These are phyloP conservation scores for Neurospora tetraspora DNA, from an alignment of 495 filamentous ascomycete species.

Conservation along the genomic window DNA sequence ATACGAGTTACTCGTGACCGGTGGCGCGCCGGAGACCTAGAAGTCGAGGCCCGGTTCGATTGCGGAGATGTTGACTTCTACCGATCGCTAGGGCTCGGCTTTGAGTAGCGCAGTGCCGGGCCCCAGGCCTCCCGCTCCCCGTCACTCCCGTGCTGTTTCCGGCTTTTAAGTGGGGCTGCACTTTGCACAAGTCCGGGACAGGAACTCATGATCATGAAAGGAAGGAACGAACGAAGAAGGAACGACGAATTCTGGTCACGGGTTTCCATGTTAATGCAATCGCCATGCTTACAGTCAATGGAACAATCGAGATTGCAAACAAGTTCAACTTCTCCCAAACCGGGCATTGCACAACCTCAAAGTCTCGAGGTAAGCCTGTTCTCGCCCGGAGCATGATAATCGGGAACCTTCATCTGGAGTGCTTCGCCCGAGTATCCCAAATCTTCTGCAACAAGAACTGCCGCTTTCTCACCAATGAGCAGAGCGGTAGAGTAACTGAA, in stretches of 20 bases:
- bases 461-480: constrained; percentile 76
- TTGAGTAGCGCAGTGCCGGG: neutral
- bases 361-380: constrained; percentile 21
- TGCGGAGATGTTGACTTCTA: neutral
- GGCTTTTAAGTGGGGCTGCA: neutral
- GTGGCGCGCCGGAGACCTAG: neutral
- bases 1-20: neutral
- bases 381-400: constrained; percentile 51
- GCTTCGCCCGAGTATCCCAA: constrained; percentile 64
- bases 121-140: neutral
- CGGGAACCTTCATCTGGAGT: constrained; percentile 65
- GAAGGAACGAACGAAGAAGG: neutral
- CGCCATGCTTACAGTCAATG: neutral
- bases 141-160: neutral
- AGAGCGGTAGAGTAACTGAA: constrained; percentile 56
- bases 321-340: neutral
- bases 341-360: no score
- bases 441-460: constrained; percentile 61
- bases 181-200: neutral
- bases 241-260: neutral
- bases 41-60: neutral
- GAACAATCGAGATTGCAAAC: neutral
- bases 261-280: neutral
- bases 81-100: neutral
- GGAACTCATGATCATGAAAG: neutral